Base-by-base conservation (phyloP, 441 rosid genomes). In the Flueggea neowawraea region DNA sequence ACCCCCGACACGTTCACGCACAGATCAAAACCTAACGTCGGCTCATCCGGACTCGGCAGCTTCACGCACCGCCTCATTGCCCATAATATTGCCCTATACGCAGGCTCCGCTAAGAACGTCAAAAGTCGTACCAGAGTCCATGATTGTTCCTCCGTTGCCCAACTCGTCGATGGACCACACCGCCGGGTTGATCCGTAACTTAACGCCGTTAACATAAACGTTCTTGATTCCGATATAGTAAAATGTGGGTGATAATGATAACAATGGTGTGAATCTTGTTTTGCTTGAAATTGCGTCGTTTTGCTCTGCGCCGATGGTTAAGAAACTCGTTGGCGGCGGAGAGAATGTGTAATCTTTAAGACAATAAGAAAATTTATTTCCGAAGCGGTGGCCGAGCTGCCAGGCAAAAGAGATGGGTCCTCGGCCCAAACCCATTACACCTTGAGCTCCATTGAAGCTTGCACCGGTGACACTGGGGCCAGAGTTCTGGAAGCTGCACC, bases 71-170 rank as follows among this genome's bases (percentile, higher is more conserved):
- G 74, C 57, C 67, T 76, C 16, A 91, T 16, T 2, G 82, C 79
- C 10, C 73, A 59, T 31, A 91, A 36, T 15, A 91, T 70, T 54
- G 57, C 66, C 13, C 69, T 66, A 69, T 89, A 91, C 5, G 90
- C 92, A 2, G 84, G 74, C 54, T 81, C 79, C 0, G 75, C 63
- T 0, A 91, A 14, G 71, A 87, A 76, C 1, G 89, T 75, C 28
- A 91, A 58, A 58, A 0, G 97, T 87, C 31, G 97, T 91, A 0
- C 95, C 96, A 13, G 97, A 87, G 54, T 89, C 97, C 17, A 89
- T 69, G 62, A 91, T 78, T 45, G 95, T 91, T 60, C 96, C 97
- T 17, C 97, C 95, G 81, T 83, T 84, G 41, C 98, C 95, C 45
- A 39, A 47, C 50, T 64, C 72, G 59, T 87, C 93, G 17, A 87